Evolutionary conservation across 2,329 filamentous ascomycete genomes (phyloP).

Genomic region (Myotisia sp.): DNA sequence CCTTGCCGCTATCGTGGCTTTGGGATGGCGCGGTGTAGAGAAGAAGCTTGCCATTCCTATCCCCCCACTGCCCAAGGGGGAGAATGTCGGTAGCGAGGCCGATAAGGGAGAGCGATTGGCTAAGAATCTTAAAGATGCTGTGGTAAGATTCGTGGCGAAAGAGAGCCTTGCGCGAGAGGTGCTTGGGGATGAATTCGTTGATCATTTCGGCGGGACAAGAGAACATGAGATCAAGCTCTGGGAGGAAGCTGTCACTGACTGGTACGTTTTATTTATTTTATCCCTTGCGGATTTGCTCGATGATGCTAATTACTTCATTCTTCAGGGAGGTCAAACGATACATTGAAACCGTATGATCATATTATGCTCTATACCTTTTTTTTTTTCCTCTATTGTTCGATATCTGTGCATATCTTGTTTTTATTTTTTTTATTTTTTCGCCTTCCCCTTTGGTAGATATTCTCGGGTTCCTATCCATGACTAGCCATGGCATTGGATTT

Average conservation of each 20-base stretch:
- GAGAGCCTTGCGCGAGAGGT: slow-evolving; percentile 85
- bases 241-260: slow-evolving; percentile 95
- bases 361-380: too few relatives aligned
- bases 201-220: slow-evolving; percentile 83
- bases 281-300: too few relatives aligned
- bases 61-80: slow-evolving; percentile 69
- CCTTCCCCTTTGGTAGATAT: too few relatives aligned
- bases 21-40: slow-evolving; percentile 83
- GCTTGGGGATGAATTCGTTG: slow-evolving; percentile 88
- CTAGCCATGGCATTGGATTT: too few relatives aligned
- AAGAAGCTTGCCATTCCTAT: slow-evolving; percentile 75
- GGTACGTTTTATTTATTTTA: slow-evolving; percentile 43
- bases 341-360: slow-evolving; percentile 56
- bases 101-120: slow-evolving; percentile 68
- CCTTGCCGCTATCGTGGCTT: slow-evolving; percentile 68
- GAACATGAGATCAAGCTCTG: slow-evolving; percentile 82
- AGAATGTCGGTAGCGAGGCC: slow-evolving; percentile 57
- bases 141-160: slow-evolving; percentile 57
- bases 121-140: slow-evolving; percentile 74
- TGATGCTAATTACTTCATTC: slow-evolving; percentile 8
- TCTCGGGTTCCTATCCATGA: too few relatives aligned
- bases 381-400: too few relatives aligned
- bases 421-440: too few relatives aligned
- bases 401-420: too few relatives aligned
- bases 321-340: slow-evolving; percentile 61